Percentiles rank a stretch among this genome's conserved stretches.
Evolutionary conservation across 2,329 filamentous ascomycete genomes (phyloP).

Genomic region (Lachnum nothofagi): DNA sequence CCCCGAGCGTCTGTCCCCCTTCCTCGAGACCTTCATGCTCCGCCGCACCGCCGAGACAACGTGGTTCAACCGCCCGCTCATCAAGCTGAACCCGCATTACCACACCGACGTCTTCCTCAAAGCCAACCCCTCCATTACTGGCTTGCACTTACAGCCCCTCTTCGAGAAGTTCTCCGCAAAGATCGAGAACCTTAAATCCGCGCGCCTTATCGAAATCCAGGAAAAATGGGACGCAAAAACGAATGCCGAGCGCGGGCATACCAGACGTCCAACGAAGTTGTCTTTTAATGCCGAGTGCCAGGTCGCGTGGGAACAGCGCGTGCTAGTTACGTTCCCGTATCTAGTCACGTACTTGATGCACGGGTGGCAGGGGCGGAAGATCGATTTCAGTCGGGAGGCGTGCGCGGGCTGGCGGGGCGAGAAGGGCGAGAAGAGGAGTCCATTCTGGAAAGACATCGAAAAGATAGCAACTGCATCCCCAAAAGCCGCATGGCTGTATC

Average conservation of each 20-base stretch:
- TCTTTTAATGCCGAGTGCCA: conserved; percentile 4
- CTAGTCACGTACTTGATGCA: conserved; percentile 7
- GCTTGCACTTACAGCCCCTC: no score
- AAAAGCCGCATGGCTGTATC: conserved; percentile 17
- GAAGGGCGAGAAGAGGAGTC: conserved; percentile 1
- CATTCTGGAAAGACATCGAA: conserved; percentile 9
- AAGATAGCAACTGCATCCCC: conserved; percentile 15
- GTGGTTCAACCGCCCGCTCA: conserved; percentile 20
- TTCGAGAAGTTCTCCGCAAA: neutral
- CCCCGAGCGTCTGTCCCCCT: conserved; percentile 1
- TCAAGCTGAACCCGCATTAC: conserved; percentile 17
- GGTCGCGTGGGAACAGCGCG: conserved; percentile 5
- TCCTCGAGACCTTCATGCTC: conserved; percentile 19
- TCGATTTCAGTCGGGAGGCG: conserved; percentile 14
- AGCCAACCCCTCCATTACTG: no score
- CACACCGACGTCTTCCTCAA: conserved; percentile 17
- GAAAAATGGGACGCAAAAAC: conserved; percentile 1
- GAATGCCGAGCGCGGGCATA: neutral
- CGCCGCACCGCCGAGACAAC: conserved; percentile 15
- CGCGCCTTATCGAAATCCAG: conserved; percentile 1
- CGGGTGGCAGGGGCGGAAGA: neutral
- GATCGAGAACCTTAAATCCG: no score
- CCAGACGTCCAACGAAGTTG: conserved; percentile 1
- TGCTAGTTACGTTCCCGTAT: conserved; percentile 19
- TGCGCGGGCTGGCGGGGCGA: neutral